Evolutionary conservation across 2,329 filamentous ascomycete genomes (phyloP).

Genomic region (Ophiobolus disseminans): DNA sequence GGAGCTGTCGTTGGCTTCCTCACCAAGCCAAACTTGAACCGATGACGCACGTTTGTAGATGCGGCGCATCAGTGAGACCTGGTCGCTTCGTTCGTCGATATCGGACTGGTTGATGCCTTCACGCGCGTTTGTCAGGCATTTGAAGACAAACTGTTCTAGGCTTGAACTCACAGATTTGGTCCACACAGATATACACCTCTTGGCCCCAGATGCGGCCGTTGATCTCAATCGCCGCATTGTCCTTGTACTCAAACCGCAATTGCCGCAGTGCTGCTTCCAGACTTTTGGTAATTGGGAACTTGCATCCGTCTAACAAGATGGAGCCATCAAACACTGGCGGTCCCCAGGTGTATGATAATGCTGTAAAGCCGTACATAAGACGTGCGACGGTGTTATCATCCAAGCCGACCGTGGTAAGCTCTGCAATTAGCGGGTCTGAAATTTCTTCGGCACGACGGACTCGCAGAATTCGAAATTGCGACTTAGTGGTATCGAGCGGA

Average conservation of each 20-base stretch:
- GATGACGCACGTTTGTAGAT: constrained; percentile 10
- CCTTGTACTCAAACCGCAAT: background rate
- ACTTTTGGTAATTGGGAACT: constrained; percentile 13
- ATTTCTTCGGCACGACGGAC: background rate
- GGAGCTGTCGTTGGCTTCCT: constrained; percentile 7
- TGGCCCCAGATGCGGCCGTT: background rate
- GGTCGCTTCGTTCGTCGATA: constrained; percentile 6
- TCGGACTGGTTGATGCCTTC: constrained; percentile 15
- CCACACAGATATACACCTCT: constrained; percentile 4
- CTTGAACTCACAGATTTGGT: constrained; percentile 4
- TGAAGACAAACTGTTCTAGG: background rate
- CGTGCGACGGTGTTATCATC: background rate
- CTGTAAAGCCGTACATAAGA: constrained; percentile 6
- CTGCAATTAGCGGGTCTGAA: background rate
- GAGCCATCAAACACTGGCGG: constrained; percentile 5
- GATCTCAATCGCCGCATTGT: too few relatives aligned
- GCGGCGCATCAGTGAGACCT: constrained; percentile 12
- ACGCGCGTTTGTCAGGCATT: background rate
- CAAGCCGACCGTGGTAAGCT: constrained; percentile 1
- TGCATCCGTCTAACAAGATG: constrained; percentile 3
- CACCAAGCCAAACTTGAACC: constrained; percentile 20
- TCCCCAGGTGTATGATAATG: constrained; percentile 18
- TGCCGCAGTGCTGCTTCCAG: constrained; percentile 13
- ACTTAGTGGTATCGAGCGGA: background rate
- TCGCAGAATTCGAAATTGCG: background rate